These are phyloP conservation scores for Mycosphaerella arachidis DNA, from an alignment of 2,329 filamentous ascomycete genomes.

Conservation along the genomic window DNA sequence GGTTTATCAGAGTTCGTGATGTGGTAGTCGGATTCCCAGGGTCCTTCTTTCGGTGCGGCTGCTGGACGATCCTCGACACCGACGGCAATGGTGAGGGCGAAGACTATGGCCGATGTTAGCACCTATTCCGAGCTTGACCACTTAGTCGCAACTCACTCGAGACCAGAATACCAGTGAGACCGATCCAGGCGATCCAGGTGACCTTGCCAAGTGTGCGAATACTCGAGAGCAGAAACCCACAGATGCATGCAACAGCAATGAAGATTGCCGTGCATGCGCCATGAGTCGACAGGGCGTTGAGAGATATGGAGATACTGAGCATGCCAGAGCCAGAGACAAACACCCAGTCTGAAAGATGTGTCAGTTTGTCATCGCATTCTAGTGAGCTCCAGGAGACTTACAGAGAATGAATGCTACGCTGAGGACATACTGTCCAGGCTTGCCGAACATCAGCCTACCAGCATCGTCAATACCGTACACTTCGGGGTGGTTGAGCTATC, in stretches of 20 bases:
- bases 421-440: conserved; percentile 47
- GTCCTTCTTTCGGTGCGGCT: conserved; percentile 27
- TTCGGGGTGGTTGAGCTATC: conserved; percentile 43
- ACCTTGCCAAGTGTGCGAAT: conserved; percentile 35
- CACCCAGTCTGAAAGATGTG: conserved; percentile 8
- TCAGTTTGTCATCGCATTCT: conserved; percentile 1
- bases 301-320: conserved; percentile 22
- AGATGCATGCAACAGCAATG: conserved; percentile 38
- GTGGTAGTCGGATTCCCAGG: conserved; percentile 28
- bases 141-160: conserved; percentile 5
- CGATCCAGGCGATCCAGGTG: conserved; percentile 35
- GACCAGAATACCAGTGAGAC: conserved; percentile 21
- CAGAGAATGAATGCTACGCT: conserved; percentile 38
- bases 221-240: conserved; percentile 34
- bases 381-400: conserved; percentile 15
- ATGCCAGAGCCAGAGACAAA: conserved; percentile 36
- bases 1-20: conserved; percentile 15
- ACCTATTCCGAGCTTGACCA: too few relatives aligned
- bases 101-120: conserved; percentile 9
- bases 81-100: conserved; percentile 33
- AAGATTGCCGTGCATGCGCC: conserved; percentile 39
- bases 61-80: conserved; percentile 34
- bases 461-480: conserved; percentile 56
- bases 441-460: conserved; percentile 50
- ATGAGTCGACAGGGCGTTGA: conserved; percentile 26